Percentiles rank a stretch among this genome's conserved stretches.
phyloP scores from a whole-genome alignment of 768 basidiomycete species.

The Mrakia frigida region DNA sequence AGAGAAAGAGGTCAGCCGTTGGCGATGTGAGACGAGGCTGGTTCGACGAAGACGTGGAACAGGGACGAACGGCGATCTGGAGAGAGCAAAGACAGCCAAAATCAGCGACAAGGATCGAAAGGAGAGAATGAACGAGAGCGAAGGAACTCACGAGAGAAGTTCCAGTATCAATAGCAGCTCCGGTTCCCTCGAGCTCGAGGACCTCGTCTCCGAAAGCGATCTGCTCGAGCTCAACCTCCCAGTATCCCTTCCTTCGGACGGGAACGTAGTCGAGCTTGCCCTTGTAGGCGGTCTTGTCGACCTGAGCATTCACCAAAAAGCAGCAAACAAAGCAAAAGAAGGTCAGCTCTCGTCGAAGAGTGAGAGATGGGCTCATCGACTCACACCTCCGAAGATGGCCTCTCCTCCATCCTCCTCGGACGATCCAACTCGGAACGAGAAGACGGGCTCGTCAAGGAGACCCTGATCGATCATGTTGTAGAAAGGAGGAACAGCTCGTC shows the following conservation, averaged over 20 bases:
- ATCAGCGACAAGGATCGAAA: neutral
- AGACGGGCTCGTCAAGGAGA: conserved; percentile 77
- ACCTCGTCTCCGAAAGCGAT: conserved; percentile 78
- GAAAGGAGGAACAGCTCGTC: conserved; percentile 86
- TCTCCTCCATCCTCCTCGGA: conserved; percentile 62
- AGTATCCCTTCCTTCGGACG: conserved; percentile 89
- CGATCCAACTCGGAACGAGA: conserved; percentile 86
- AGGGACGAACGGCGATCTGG: neutral
- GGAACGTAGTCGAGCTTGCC: conserved; percentile 84
- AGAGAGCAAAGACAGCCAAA: neutral
- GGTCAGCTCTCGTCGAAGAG: neutral
- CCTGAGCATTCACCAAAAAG: too few relatives aligned
- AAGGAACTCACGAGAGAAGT: conserved; percentile 28
- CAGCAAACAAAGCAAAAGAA: neutral
- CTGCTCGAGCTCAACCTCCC: conserved; percentile 93
- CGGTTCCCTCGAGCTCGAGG: conserved; percentile 87
- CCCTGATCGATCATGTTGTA: conserved; percentile 82
- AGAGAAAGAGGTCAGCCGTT: neutral
- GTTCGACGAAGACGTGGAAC: conserved; percentile 52
- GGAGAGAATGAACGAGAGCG: neutral
- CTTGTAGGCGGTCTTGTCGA: conserved; percentile 68
- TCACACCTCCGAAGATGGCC: conserved; percentile 31
- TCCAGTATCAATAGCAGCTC: conserved; percentile 49
- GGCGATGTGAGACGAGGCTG: neutral
- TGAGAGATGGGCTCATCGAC: neutral